Percentiles rank a stretch among this genome's conserved stretches.
These are phyloP conservation scores for Sporothrix protearum DNA, from an alignment of 2,329 filamentous ascomycete genomes.

Conservation along the genomic window DNA sequence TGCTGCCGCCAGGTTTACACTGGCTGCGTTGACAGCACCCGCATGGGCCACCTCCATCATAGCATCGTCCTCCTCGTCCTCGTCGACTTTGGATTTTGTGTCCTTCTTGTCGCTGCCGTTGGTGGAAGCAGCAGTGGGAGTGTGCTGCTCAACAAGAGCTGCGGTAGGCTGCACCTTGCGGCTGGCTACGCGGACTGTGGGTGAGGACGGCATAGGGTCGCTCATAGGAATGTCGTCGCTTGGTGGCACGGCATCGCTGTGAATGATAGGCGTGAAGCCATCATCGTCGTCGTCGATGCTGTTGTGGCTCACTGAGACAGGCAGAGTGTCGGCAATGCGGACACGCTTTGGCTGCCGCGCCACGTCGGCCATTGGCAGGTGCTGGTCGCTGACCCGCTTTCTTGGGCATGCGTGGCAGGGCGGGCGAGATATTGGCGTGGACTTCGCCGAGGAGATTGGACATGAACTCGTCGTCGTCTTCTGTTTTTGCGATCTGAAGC, in stretches of 20 bases:
- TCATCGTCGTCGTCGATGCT: conserved; percentile 55
- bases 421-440: conserved; percentile 64
- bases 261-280: conserved; percentile 56
- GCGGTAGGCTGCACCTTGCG: conserved; percentile 59
- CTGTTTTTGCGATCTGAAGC: conserved; percentile 66
- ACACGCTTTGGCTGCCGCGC: conserved; percentile 56
- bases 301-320: conserved; percentile 41
- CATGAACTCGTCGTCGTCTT: conserved; percentile 87
- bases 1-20: conserved; percentile 80
- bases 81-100: conserved; percentile 57
- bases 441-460: conserved; percentile 81
- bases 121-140: neutral
- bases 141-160: conserved; percentile 26
- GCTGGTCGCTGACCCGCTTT: conserved; percentile 73
- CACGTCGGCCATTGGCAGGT: conserved; percentile 68
- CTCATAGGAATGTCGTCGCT: conserved; percentile 66
- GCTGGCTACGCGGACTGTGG: conserved; percentile 72
- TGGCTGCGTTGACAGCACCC: conserved; percentile 63
- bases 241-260: conserved; percentile 45
- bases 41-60: conserved; percentile 84
- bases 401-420: conserved; percentile 55
- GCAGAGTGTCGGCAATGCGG: conserved; percentile 50
- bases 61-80: conserved; percentile 72
- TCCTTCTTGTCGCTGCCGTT: conserved; percentile 43
- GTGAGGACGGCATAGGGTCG: conserved; percentile 80